Evolutionary conservation across 306 rosid genomes (phyloP).

Genomic region (Dryas drummondii): DNA sequence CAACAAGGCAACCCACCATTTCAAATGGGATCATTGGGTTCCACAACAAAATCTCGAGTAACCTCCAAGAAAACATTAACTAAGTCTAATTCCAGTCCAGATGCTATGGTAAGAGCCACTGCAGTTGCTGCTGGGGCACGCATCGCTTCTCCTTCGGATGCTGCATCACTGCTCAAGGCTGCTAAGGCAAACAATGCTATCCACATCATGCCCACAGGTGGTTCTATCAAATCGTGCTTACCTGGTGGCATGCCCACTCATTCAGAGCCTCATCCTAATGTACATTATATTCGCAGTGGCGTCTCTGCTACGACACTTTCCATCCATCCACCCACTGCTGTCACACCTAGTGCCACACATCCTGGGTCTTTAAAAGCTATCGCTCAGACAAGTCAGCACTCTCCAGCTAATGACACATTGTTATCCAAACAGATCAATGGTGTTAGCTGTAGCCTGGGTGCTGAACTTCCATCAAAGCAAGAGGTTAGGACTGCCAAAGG

Average conservation of each 20-base stretch:
- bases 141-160: slow-evolving; percentile 54
- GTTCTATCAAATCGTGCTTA: slow-evolving; percentile 35
- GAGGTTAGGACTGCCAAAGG: slow-evolving; percentile 40
- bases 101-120: slow-evolving; percentile 48
- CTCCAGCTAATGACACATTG: slow-evolving; percentile 16
- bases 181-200: slow-evolving; percentile 49
- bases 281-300: slow-evolving; percentile 23
- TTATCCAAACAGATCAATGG: slow-evolving; percentile 35
- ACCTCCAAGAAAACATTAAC: slow-evolving; percentile 39
- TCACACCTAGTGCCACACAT: slow-evolving; percentile 16
- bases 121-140: slow-evolving; percentile 70
- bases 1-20: slow-evolving; percentile 36
- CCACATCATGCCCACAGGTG: slow-evolving; percentile 41
- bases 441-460: slow-evolving; percentile 26
- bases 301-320: slow-evolving; percentile 22
- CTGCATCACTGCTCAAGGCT: slow-evolving; percentile 51
- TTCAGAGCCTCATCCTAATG: slow-evolving; percentile 42
- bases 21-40: slow-evolving; percentile 36
- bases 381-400: slow-evolving; percentile 22
- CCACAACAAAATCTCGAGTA: slow-evolving; percentile 38
- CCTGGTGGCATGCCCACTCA: slow-evolving; percentile 29
- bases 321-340: slow-evolving; percentile 16
- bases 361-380: slow-evolving; percentile 25
- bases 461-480: slow-evolving; percentile 33
- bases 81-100: slow-evolving; percentile 37